A percentile compares a stretch with the other conserved stretches of the same genome.
These are phyloP conservation scores for Rusavskia elegans DNA, from an alignment of 495 filamentous ascomycete species.

Conservation along the genomic window DNA sequence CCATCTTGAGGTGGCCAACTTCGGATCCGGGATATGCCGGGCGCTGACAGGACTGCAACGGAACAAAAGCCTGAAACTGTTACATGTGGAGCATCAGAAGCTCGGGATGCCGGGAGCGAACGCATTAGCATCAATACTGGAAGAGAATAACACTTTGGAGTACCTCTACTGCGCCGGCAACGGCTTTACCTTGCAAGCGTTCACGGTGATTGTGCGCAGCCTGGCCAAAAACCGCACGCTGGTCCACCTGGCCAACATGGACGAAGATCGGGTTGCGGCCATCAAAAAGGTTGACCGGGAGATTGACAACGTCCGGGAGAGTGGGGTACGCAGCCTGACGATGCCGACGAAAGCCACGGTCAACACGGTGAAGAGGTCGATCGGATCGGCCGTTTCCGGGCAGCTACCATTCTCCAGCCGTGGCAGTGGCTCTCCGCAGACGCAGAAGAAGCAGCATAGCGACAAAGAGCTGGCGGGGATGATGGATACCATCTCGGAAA, in stretches of 20 bases:
- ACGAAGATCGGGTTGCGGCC: conserved; percentile 41
- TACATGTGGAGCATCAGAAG: conserved; percentile 57
- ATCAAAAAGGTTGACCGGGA: conserved; percentile 46
- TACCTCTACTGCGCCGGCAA: conserved; percentile 68
- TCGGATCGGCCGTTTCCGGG: conserved; percentile 19
- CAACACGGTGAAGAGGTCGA: conserved; percentile 13
- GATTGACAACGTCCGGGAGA: background rate
- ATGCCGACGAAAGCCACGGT: conserved; percentile 13
- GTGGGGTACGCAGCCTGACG: background rate
- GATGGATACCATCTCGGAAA: conserved; percentile 38
- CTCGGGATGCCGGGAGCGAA: conserved; percentile 56
- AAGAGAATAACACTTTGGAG: conserved; percentile 44
- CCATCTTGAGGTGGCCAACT: conserved; percentile 68
- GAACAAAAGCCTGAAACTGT: conserved; percentile 57
- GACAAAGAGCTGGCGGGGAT: conserved; percentile 35
- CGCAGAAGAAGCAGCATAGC: conserved; percentile 15
- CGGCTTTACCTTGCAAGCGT: conserved; percentile 60
- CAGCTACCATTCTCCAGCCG: conserved; percentile 18
- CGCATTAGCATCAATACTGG: conserved; percentile 61
- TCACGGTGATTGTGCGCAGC: conserved; percentile 61
- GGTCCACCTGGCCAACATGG: conserved; percentile 50
- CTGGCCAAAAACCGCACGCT: conserved; percentile 51
- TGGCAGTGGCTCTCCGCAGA: conserved; percentile 7
- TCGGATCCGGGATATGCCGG: conserved; percentile 67
- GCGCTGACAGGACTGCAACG: conserved; percentile 60